These are phyloP conservation scores for Eucommia ulmoides DNA, from an alignment of 257 asterid species.

Conservation along the genomic window DNA sequence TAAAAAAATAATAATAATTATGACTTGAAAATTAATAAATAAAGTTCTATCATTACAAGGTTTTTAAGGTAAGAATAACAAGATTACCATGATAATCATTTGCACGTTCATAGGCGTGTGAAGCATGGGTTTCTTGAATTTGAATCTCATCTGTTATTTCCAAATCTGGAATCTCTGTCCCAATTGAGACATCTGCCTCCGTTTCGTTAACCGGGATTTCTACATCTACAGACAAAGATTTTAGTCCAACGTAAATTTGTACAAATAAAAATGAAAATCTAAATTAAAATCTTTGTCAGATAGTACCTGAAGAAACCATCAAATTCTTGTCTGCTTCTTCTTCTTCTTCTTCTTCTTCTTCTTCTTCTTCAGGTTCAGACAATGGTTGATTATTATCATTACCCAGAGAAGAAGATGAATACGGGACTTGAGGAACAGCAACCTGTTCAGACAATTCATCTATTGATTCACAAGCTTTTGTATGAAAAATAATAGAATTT, in stretches of 20 bases:
- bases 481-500: slow-evolving; percentile 38
- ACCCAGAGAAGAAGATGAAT: slow-evolving; percentile 16
- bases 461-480: slow-evolving; percentile 23
- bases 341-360: slow-evolving; percentile 19
- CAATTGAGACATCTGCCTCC: slow-evolving; percentile 86
- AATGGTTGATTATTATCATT: too few relatives aligned
- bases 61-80: neutral
- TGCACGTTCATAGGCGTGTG: slow-evolving; percentile 23
- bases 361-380: slow-evolving; percentile 17
- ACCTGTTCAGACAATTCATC: slow-evolving; percentile 15
- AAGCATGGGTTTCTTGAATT: slow-evolving; percentile 19
- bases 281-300: too few relatives aligned
- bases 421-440: slow-evolving; percentile 11
- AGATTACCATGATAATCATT: slow-evolving; percentile 44
- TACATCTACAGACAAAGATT: slow-evolving; percentile 32
- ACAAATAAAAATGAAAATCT: slow-evolving; percentile 1
- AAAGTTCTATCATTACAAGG: neutral
- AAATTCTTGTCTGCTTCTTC: slow-evolving; percentile 20
- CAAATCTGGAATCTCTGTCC: slow-evolving; percentile 89
- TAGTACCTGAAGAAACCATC: slow-evolving; percentile 30
- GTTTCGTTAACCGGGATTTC: slow-evolving; percentile 39
- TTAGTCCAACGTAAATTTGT: slow-evolving; percentile 3
- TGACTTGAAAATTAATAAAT: too few relatives aligned
- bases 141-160: slow-evolving; percentile 53
- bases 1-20: too few relatives aligned